A percentile compares a stretch with the other conserved stretches of the same genome.
Conservation (phyloP, 306 rosid genomes). For the Cucurbita pepo region DNA sequence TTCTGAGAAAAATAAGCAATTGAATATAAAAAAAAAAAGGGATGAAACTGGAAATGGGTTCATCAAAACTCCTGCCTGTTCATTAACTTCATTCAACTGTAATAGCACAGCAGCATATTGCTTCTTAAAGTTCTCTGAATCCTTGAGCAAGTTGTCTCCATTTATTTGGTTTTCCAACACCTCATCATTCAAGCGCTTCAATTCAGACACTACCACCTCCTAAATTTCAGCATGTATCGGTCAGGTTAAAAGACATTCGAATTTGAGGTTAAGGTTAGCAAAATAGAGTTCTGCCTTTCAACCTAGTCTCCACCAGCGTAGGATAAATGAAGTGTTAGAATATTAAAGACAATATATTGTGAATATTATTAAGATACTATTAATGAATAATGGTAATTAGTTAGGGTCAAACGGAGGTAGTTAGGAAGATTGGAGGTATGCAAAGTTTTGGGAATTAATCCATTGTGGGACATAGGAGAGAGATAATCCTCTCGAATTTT, state of each 20-base stretch:
- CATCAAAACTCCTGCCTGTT: constrained; percentile 40
- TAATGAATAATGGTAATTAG: background rate
- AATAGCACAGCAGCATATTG: constrained; percentile 68
- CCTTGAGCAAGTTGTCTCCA: constrained; percentile 49
- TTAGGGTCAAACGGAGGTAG: background rate
- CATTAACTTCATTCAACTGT: constrained; percentile 68
- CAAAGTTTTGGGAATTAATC: background rate
- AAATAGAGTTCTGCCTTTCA: background rate
- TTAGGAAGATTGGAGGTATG: background rate
- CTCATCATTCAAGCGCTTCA: constrained; percentile 69
- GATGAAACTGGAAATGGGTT: constrained; percentile 7
- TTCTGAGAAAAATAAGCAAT: constrained; percentile 10
- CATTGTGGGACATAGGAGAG: background rate
- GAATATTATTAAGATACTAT: background rate
- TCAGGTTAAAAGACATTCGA: background rate
- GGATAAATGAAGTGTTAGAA: background rate
- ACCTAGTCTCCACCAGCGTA: background rate
- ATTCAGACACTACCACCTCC: constrained; percentile 70
- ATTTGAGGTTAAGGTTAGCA: background rate
- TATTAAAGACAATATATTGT: background rate
- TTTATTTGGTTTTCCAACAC: constrained; percentile 47
- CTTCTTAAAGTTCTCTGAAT: constrained; percentile 66
- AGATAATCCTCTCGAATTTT: background rate
- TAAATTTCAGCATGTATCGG: constrained; percentile 5
- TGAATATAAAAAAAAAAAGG: background rate